phyloP scores from a whole-genome alignment of 768 basidiomycete genomes.

The Thelephora aurantiotincta region DNA sequence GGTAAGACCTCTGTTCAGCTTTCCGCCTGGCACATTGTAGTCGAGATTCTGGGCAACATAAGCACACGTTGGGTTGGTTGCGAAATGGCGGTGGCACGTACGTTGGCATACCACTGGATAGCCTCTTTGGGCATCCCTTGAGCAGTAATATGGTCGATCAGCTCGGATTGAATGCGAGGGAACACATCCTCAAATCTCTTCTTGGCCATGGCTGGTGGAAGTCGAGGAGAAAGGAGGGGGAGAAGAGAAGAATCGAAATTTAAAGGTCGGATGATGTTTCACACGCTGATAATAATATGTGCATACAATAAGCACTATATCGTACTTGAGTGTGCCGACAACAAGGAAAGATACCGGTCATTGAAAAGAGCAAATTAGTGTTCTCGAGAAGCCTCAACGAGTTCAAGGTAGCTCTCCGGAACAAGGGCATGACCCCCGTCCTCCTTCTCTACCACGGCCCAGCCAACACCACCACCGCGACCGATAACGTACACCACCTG shows the following conservation, averaged over 20 bases:
- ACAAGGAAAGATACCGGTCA: too few species aligned
- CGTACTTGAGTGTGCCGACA: too few species aligned
- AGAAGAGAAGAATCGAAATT: too few species aligned
- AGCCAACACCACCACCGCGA: constrained; percentile 64
- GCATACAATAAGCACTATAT: too few species aligned
- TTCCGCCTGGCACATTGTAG: constrained; percentile 93
- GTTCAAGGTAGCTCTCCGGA: constrained; percentile 65
- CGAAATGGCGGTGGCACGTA: constrained; percentile 22
- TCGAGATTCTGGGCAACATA: constrained; percentile 49
- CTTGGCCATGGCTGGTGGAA: constrained; percentile 18
- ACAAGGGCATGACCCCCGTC: constrained; percentile 53
- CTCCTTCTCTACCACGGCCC: constrained; percentile 54
- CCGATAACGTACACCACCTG: constrained; percentile 64
- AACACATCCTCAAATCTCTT: constrained; percentile 63
- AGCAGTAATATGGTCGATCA: constrained; percentile 48
- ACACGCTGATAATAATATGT: too few species aligned
- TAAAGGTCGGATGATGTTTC: too few species aligned
- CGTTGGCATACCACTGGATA: constrained; percentile 71
- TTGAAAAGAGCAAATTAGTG: too few species aligned
- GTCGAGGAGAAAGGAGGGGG: too few species aligned
- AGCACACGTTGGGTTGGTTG: not conserved
- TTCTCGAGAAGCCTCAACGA: constrained; percentile 14
- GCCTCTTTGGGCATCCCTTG: constrained; percentile 79
- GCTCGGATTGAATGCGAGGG: constrained; percentile 58
- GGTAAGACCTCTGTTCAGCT: constrained; percentile 93